Conservation (phyloP, 1,284 basidiomycete species). For the Papiliotrema laurentii region DNA sequence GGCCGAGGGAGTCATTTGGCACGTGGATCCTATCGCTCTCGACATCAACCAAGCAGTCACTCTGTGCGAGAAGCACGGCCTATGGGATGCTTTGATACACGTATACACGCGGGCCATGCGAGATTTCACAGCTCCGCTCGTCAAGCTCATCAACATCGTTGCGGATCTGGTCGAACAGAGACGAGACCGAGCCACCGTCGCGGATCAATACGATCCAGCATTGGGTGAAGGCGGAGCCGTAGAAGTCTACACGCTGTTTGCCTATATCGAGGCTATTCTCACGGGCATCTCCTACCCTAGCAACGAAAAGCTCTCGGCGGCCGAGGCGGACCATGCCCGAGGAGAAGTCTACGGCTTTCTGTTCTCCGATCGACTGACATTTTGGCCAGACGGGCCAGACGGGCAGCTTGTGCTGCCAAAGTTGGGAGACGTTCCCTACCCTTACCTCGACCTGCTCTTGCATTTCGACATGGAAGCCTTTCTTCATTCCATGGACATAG, state of each 20-base stretch:
- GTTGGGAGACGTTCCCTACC: slow-evolving; percentile 67
- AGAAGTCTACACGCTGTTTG: slow-evolving; percentile 87
- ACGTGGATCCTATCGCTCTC: slow-evolving; percentile 83
- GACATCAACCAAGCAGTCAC: slow-evolving; percentile 91
- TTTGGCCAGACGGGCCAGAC: slow-evolving; percentile 63
- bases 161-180: slow-evolving; percentile 59
- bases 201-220: slow-evolving; percentile 31
- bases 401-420: slow-evolving; percentile 56
- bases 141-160: slow-evolving; percentile 75
- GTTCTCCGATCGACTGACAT: slow-evolving; percentile 72
- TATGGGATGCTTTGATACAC: slow-evolving; percentile 93
- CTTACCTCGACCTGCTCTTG: slow-evolving; percentile 78
- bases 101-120: slow-evolving; percentile 82
- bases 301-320: slow-evolving; percentile 63
- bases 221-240: slow-evolving; percentile 58
- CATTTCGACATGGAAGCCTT: slow-evolving; percentile 91
- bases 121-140: slow-evolving; percentile 85
- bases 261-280: slow-evolving; percentile 82
- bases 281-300: slow-evolving; percentile 84
- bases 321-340: slow-evolving; percentile 64
- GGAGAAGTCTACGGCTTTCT: slow-evolving; percentile 71
- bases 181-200: slow-evolving; percentile 38
- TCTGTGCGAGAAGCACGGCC: slow-evolving; percentile 72
- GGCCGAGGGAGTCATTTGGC: slow-evolving; percentile 90
- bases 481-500: slow-evolving; percentile 87